A percentile compares a stretch with the other conserved stretches of the same genome.
Evolutionary conservation across 2,329 filamentous ascomycete genomes (phyloP).

Genomic region (Emericellopsis cladophorae): DNA sequence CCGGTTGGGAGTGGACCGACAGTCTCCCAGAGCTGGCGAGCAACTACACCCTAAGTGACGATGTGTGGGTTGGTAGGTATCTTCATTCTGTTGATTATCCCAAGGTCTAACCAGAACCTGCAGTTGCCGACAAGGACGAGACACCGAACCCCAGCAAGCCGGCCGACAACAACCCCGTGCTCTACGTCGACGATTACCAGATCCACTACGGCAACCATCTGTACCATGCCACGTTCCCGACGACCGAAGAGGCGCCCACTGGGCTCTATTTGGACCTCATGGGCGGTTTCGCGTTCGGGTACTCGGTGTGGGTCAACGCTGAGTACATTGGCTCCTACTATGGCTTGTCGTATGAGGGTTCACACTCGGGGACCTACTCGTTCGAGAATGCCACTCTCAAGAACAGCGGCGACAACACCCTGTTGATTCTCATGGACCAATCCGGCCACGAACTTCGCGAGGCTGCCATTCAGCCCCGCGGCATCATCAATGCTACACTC

Average conservation of each 20-base stretch:
- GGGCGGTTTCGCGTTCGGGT: conserved; percentile 43
- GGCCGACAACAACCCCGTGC: conserved; percentile 34
- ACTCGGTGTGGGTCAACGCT: conserved; percentile 44
- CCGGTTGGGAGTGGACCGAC: conserved; percentile 32
- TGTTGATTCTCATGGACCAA: conserved; percentile 47
- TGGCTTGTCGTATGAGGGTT: conserved; percentile 28
- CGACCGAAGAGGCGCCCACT: conserved; percentile 19
- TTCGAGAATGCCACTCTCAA: conserved; percentile 1
- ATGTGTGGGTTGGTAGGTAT: conserved; percentile 26
- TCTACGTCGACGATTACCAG: conserved; percentile 45
- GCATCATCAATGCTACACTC: conserved; percentile 39
- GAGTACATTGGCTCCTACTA: conserved; percentile 41
- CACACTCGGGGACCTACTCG: conserved; percentile 10
- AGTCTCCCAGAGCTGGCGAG: conserved; percentile 31
- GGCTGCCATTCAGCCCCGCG: conserved; percentile 32
- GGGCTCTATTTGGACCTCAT: conserved; percentile 36
- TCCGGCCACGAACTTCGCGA: conserved; percentile 44
- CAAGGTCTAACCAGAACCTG: too few relatives aligned
- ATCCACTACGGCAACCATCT: conserved; percentile 40
- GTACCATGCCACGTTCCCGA: conserved; percentile 38
- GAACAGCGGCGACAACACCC: conserved; percentile 25
- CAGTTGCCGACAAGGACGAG: conserved; percentile 31
- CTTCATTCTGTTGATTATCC: not conserved
- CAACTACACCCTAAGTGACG: conserved; percentile 27
- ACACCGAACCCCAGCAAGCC: conserved; percentile 34